Percentiles rank a stretch among this genome's conserved stretches.
Evolutionary conservation across 345 rosid species (phyloP).

Genomic region (Jatropha curcas): DNA sequence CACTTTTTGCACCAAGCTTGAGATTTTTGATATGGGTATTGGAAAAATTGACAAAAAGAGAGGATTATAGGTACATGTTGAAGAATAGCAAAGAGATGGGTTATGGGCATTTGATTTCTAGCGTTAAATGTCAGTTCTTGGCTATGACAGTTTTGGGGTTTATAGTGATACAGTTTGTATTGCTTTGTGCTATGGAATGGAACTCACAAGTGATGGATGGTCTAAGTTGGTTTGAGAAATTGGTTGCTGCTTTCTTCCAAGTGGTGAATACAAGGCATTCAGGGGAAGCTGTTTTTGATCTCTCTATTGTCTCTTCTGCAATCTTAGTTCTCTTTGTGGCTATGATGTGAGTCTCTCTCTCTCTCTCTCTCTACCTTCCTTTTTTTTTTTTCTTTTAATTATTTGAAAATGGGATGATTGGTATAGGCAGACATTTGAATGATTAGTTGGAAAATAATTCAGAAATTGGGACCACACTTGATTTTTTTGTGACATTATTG

Average conservation of each 20-base stretch:
- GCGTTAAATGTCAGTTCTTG: constrained; percentile 5
- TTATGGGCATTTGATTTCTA: constrained; percentile 24
- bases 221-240: constrained; percentile 22
- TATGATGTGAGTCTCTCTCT: constrained; percentile 43
- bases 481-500: too few relatives aligned
- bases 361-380: neutral
- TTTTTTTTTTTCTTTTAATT: too few relatives aligned
- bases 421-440: too few relatives aligned
- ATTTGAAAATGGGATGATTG: too few relatives aligned
- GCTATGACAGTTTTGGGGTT: constrained; percentile 29
- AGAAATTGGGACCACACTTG: too few relatives aligned
- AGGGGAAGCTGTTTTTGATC: constrained; percentile 35
- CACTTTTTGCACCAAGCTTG: constrained; percentile 22
- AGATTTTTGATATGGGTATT: constrained; percentile 30
- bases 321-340: constrained; percentile 28
- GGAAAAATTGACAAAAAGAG: constrained; percentile 17
- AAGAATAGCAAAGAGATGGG: constrained; percentile 14
- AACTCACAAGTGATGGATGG: constrained; percentile 22
- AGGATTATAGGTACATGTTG: constrained; percentile 22
- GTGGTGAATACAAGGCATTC: constrained; percentile 37
- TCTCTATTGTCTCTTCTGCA: constrained; percentile 31
- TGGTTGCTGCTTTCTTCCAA: constrained; percentile 25
- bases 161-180: constrained; percentile 17
- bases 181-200: constrained; percentile 43
- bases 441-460: too few relatives aligned